Conservation (phyloP, 2,329 filamentous ascomycete genomes). For the Penicillium sp. region DNA sequence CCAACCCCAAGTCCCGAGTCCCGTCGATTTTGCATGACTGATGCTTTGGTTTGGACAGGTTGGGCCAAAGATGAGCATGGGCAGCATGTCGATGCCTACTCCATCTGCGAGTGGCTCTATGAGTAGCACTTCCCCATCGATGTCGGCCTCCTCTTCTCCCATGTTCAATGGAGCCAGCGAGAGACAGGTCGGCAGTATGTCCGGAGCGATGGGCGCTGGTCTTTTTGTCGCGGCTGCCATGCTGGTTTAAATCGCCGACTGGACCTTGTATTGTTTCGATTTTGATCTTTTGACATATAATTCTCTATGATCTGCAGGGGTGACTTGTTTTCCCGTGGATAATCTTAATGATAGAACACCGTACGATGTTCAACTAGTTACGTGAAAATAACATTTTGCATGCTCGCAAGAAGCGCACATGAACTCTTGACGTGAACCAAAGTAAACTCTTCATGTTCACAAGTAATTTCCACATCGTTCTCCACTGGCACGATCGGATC, state of each 20-base stretch:
- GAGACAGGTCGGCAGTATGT: not conserved
- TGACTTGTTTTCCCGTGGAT: not conserved
- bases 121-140: slow-evolving; percentile 4
- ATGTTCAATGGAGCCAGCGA: not conserved
- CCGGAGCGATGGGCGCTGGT: not conserved
- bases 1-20: not conserved
- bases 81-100: not conserved
- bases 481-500: no score
- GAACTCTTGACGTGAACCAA: no score
- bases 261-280: no score
- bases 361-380: no score
- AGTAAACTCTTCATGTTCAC: no score
- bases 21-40: slow-evolving; percentile 1
- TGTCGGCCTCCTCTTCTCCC: slow-evolving; percentile 11
- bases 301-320: not conserved
- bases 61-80: slow-evolving; percentile 10
- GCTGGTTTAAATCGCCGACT: slow-evolving; percentile 1
- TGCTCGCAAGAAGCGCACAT: no score
- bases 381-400: no score
- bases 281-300: not conserved
- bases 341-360: not conserved
- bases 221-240: not conserved
- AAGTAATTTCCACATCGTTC: no score
- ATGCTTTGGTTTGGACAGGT: slow-evolving; percentile 10
- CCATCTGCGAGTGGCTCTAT: slow-evolving; percentile 1